Base-by-base conservation (phyloP, 2,329 filamentous ascomycete species). In the Pseudopithomyces chartarum region DNA sequence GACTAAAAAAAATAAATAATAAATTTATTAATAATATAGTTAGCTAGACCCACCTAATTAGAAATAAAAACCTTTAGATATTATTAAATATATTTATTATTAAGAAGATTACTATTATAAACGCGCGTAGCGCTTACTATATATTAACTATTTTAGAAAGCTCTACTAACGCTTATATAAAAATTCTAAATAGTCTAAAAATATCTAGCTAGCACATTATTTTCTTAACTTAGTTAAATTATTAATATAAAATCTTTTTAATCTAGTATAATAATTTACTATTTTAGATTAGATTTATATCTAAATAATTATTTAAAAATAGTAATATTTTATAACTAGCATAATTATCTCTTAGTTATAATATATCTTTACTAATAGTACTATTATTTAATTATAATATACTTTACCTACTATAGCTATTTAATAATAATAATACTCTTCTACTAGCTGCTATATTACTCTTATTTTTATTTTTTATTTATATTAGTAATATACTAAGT, bases 1-100 rank as follows among this genome's bases (percentile, higher is more conserved):
- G n/a, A n/a, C n/a, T n/a, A 26, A 42, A 42, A 39, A n/a, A 54
- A 46, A 17, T 49, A 49, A 23, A 53, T 34, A 53, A 29, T n/a
- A 36, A 34, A 49, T 8, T 36, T 34, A 45, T 19, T n/a, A 36
- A 34, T 45, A 44, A 36, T 36, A 33, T 45, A 53, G 50, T 23
- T 33, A 36, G 50, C 48, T 12, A 51, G 36, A 51, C 7, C 23
- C 1, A 26, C 12, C 10, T 17, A 22, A n/a, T n/a, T n/a, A n/a
- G n/a, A n/a, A n/a, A n/a, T n/a, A n/a, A n/a, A n/a, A n/a, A n/a
- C n/a, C n/a, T 22, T 11, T 3, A 44, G 29, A 22, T 17, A 44
- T 52, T 34, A 7, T 52, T 26, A 11, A 36, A 4, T 20, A 40
- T 45, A 45, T 2, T 32, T 49, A 4, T n/a, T 43, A 23, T 4